Evolutionary conservation across 2,329 filamentous ascomycete genomes (phyloP), one percentile per base, ranked within the genome.

Genomic region (Pseudogymnoascus destructans): DNA sequence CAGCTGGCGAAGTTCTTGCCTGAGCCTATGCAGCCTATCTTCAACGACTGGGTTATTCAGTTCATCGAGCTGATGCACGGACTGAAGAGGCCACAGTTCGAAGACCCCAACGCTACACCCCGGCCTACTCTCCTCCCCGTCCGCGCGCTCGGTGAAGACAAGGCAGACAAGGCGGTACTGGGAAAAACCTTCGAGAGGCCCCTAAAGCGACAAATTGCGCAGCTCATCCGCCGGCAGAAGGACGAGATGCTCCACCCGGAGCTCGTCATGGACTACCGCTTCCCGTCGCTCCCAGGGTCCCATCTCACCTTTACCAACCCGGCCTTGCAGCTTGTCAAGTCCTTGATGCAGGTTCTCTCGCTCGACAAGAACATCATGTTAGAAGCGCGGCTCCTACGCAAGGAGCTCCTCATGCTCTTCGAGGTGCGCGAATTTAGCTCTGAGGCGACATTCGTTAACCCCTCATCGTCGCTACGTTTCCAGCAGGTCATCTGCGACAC

Each of bases 21-120:
- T 0, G 70, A 75, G 0, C 83, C 86, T 3, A 77, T 98, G 55
- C 91, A 97, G 67, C 79, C 86, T 0, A 80, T 85, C 8, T 98
- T 98, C 75, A 81, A 91, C 62, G 85, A 95, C 65, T 96, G 91
- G 89, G 82, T 96, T 2, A 82, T 95, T 11, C 89, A 95, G 69
- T 98, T 96, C 71, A 87, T 98, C 64, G 84, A 95, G 64, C 78
- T 96, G 58, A 96, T 98, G 91, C 91, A 96, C 67, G 74, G 77
- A 10, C 78, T 91, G 61, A 98, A 97, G 72, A 81, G 84, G 5
- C 85, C 87, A 11, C 33, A 72, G 62, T 66, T 70, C 15, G 25
- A 64, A 0, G 71, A 72, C 1, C 74, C 75, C 23, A 75, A 77
- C 60, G 74, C 73, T 11, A 84, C 77, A 25, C 79, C 75, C 49